Percentiles rank a stretch among this genome's conserved stretches.
Evolutionary conservation across 352 stramenopile species (phyloP).

Genomic region (Phytopythium litorale): DNA sequence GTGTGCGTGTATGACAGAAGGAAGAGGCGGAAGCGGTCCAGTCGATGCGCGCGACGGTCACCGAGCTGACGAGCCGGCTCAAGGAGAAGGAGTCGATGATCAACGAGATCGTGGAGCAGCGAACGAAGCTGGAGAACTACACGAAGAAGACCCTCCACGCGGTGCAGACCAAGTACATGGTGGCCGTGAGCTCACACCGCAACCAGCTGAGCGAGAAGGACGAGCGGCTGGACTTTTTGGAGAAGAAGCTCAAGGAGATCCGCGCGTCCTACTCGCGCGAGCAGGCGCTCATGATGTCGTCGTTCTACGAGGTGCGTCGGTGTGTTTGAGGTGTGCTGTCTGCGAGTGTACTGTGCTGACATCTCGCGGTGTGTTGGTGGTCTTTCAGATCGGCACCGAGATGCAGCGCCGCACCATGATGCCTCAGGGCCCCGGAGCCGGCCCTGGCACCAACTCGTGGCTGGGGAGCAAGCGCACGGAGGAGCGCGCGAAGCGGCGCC

Average conservation of each 20-base stretch:
- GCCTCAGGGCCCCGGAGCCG: slow-evolving; percentile 53
- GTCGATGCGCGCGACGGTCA: slow-evolving; percentile 75
- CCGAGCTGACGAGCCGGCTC: slow-evolving; percentile 76
- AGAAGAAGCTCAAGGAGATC: slow-evolving; percentile 86
- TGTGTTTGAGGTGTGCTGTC: background rate
- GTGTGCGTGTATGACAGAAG: slow-evolving; percentile 23
- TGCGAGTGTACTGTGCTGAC: background rate
- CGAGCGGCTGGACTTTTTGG: slow-evolving; percentile 77
- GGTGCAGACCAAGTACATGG: slow-evolving; percentile 91
- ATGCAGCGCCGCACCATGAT: slow-evolving; percentile 89
- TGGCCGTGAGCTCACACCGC: slow-evolving; percentile 82
- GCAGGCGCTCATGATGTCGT: slow-evolving; percentile 87
- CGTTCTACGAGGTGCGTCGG: slow-evolving; percentile 76
- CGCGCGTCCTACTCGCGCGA: slow-evolving; percentile 77
- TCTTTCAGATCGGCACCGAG: slow-evolving; percentile 72
- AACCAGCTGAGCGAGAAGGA: slow-evolving; percentile 88
- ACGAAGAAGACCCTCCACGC: slow-evolving; percentile 89
- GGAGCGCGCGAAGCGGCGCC: slow-evolving; percentile 75
- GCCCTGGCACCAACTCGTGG: slow-evolving; percentile 59
- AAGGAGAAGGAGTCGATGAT: slow-evolving; percentile 89
- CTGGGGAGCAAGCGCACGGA: slow-evolving; percentile 83
- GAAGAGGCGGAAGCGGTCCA: slow-evolving; percentile 60
- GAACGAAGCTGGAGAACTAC: slow-evolving; percentile 87
- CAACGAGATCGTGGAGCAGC: slow-evolving; percentile 84
- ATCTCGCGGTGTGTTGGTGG: background rate